Evolutionary conservation across 2,329 filamentous ascomycete genomes (phyloP), one percentile per base, ranked within the genome.

Genomic region (Aspergillus sp.): DNA sequence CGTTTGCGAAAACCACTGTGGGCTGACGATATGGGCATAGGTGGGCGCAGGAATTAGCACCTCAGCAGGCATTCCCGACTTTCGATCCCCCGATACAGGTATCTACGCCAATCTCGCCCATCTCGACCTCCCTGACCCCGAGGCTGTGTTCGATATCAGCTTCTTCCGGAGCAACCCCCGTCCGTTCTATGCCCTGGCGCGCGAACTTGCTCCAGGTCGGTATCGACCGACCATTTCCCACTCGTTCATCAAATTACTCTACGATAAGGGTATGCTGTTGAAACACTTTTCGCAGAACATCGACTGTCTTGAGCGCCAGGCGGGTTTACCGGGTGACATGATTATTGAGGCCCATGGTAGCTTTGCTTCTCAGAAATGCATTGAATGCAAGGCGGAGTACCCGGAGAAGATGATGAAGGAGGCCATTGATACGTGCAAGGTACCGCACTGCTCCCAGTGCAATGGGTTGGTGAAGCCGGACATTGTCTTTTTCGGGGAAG

Each of bases 271-370:
- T 4, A 72, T 91, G 33, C 72, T 98, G 26, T 72, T 85, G 52
- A 93, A 90, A 73, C 79, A 93, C 42, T 98, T 97, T 66, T 96
- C 93, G 0, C 93, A 98, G 62, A 98, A 98, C 61, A 97, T 98
- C 54, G 93, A 98, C 70, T 95, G 90, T 58, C 77, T 98, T 9
- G 93, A 98, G 69, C 81, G 90, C 19, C 77, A 81, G 53, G 93
- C 91, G 9, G 93, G 93, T 27, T 83, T 98, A 1, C 87, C 90
- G 0, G 76, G 73, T 0, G 82, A 91, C 2, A 83, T 79, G 65
- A 90, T 98, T 39, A 77, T 98, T 29, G 91, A 97, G 68, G 93
- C 93, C 0, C 93, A 98, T 65, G 93, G 93, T 37, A 95, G 89
- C 64, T 98, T 97, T 63, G 91, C 91, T 19, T 81, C 79, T 1